Base-by-base conservation (phyloP, 805 yeast genomes). In the Zygotorulaspora chibaensis region DNA sequence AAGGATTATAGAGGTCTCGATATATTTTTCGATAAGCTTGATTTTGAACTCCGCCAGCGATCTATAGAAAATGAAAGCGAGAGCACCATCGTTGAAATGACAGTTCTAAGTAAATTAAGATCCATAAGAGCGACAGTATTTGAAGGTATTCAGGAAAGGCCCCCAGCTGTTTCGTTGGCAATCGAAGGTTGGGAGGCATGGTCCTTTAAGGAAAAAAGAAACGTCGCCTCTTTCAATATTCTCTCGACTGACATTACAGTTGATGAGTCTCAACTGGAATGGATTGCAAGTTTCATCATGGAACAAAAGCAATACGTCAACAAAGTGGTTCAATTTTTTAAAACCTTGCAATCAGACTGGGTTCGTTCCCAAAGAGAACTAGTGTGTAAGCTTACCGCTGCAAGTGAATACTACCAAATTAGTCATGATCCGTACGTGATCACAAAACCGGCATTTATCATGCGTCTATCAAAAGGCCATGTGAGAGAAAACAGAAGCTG, bases 401-500 rank as follows among this genome's bases (percentile, higher is more conserved):
- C 82, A 3, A 76, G 82, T 40, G 74, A 70, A 26, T 57, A 59
- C 18, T 75, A 65, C 55, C 74, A 75, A 26, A 76, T 89, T 35
- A 80, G 81, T 40, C 86, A 86, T 51, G 98, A 93, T 57, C 95
- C 98, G 0, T 80, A 87, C 5, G 96, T 89, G 15, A 75, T 91
- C 42, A 90, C 97, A 1, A 83, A 88, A 42, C 96, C 97, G 0
- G 84, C 96, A 0, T 82, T 85, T 55, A 79, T 88, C 26, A 76
- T 87, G 39, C 72, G 96, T 43, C 76, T 89, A 2, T 76, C 83
- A 2, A 72, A 74, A 15, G 76, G 81, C 18, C 97, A 90, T 65
- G 80, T 88, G 1, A 71, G 99, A 52, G 78, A 83, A 18, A 79
- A 80, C 49, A 87, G 88, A 54, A 80, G 95, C 56, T 93, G 99